phyloP scores from a whole-genome alignment of 2,329 filamentous ascomycete species.

The Orbilia quercus region DNA sequence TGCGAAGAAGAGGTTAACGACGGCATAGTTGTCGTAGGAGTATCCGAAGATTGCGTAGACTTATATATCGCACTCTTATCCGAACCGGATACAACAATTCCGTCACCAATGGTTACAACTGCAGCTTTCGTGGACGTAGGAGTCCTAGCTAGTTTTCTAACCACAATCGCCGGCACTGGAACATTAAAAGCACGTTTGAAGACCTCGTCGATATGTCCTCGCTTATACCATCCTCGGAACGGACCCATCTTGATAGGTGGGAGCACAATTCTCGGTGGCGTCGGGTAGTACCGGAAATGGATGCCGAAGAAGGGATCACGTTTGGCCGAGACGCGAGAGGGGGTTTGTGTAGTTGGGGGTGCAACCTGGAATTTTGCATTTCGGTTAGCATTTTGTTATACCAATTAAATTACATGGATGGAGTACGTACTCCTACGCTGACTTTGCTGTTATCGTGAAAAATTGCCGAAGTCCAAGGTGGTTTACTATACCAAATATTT shows the following conservation, averaged over 20 bases:
- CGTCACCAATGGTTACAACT: too few relatives aligned
- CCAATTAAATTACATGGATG: background rate
- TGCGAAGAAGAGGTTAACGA: background rate
- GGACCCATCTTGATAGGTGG: conserved; percentile 2
- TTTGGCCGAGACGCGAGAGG: background rate
- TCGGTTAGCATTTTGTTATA: too few relatives aligned
- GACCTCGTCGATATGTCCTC: background rate
- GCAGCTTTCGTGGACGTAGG: too few relatives aligned
- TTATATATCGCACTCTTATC: too few relatives aligned
- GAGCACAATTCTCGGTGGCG: background rate
- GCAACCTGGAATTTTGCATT: background rate
- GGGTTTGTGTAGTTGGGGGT: background rate
- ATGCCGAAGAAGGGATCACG: conserved; percentile 43
- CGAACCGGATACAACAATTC: too few relatives aligned
- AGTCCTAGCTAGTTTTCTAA: too few relatives aligned
- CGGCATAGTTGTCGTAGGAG: background rate
- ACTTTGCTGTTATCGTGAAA: conserved; percentile 6
- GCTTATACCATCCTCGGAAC: conserved; percentile 30
- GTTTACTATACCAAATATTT: conserved; percentile 23
- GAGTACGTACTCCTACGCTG: background rate
- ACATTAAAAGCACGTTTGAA: too few relatives aligned
- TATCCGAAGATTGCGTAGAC: background rate
- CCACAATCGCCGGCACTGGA: too few relatives aligned
- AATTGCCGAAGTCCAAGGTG: conserved; percentile 8
- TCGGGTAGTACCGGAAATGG: conserved; percentile 19